phyloP scores from a whole-genome alignment of 441 rosid species.

The Theobroma grandiflorum region DNA sequence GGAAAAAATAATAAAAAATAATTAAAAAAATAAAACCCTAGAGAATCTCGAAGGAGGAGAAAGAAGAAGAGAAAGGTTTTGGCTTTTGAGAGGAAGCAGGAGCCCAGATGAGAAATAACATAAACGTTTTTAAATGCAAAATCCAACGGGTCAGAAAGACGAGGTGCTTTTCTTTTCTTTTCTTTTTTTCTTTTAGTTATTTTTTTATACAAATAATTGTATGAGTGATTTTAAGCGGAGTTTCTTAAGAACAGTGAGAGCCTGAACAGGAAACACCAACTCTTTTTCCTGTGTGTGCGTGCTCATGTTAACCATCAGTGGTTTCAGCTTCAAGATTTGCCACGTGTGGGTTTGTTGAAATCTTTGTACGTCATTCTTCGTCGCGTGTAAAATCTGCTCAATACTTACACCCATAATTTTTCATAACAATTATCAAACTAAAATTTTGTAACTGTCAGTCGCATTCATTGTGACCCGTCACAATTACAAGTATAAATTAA shows the following conservation, averaged over 20 bases:
- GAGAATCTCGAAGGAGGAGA: not conserved
- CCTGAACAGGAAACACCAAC: not conserved
- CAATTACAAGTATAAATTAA: too few relatives aligned
- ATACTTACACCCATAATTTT: too few relatives aligned
- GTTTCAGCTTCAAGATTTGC: not conserved
- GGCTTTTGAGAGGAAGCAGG: constrained; percentile 45
- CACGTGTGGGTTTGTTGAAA: constrained; percentile 7
- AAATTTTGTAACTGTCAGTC: too few relatives aligned
- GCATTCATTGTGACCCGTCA: too few relatives aligned
- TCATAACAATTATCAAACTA: too few relatives aligned
- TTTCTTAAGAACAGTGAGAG: constrained; percentile 19
- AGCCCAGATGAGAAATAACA: constrained; percentile 32
- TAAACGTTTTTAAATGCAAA: not conserved
- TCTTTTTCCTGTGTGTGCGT: not conserved
- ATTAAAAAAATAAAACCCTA: constrained; percentile 32
- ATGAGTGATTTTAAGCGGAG: constrained; percentile 34
- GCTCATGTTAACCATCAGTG: not conserved
- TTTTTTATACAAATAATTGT: not conserved
- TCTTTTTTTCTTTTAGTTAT: not conserved
- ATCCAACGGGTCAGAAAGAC: not conserved
- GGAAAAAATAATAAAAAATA: not conserved
- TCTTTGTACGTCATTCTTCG: not conserved
- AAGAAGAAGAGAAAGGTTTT: constrained; percentile 29
- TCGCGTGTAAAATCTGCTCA: not conserved
- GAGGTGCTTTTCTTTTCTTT: not conserved